Base-by-base conservation (phyloP, 78 protist species). In the Paratrimastix pyriformis region DNA sequence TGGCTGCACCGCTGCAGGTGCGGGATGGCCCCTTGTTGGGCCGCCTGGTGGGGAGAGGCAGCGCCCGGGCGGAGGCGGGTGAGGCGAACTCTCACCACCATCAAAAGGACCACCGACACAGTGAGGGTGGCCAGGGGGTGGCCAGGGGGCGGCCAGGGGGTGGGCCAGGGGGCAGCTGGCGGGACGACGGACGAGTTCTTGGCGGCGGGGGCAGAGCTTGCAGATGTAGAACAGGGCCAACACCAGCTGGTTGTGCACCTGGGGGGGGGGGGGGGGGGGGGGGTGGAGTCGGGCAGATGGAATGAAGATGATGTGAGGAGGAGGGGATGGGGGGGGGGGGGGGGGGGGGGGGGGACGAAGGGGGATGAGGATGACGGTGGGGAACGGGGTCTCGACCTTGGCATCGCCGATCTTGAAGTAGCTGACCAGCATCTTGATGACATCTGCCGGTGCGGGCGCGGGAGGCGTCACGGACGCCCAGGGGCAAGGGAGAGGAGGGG, bases 171-270 rank as follows among this genome's bases (percentile, higher is more conserved):
- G 21, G 37, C 37, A n/a, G 37, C 68, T 21, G 13, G 13, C 26
- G 13, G 29, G 18, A 62, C 39, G 24, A 21, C 68, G 21, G 21
- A 62, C 39, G n/a, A 62, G 68, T 13, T 62, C 68, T 15, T 15
- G 24, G 21, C 68, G 68, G 68, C 68, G 68, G 13, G 11, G 68
- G 37, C 45, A 26, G 68, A 62, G 68, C 11, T 13, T 15, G 21
- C 42, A 62, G 15, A 62, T 35, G 68, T 62, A 62, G 37, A 62
- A 62, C 39, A 62, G 13, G 13, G 18, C 18, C 68, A 62, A 29
- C 39, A 62, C 68, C 11, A 62, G 68, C 68, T 62, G 68, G 68
- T 26, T 62, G 42, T 62, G 68, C 11, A 62, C 39, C 11, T 15
- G 29, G 35, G 57, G 21, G 57, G 18, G 18, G 42, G 15, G 42